A percentile compares a stretch with the other conserved stretches of the same genome.
These are phyloP conservation scores for Tremella yokohamensis DNA, from an alignment of 768 basidiomycete species.

Conservation along the genomic window DNA sequence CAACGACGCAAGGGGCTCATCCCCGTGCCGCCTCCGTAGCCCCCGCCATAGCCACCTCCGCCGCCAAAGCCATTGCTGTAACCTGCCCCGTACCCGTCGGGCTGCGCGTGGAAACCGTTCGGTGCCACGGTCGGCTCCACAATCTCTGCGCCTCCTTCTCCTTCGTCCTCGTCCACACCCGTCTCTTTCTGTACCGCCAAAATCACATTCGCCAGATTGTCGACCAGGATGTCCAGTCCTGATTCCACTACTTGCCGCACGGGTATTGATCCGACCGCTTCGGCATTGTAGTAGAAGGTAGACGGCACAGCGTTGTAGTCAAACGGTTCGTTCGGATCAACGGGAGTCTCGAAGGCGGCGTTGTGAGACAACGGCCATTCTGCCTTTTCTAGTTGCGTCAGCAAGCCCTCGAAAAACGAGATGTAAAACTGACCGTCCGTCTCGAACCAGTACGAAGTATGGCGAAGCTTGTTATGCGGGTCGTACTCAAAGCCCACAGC, in stretches of 20 bases:
- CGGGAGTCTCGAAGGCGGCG: slow-evolving; percentile 71
- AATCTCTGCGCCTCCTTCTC: slow-evolving; percentile 19
- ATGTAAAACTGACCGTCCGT: slow-evolving; percentile 41
- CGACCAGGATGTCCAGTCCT: slow-evolving; percentile 39
- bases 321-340: slow-evolving; percentile 72
- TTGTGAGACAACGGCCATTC: slow-evolving; percentile 94
- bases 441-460: slow-evolving; percentile 94
- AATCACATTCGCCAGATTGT: slow-evolving; percentile 62
- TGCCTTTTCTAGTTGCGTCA: slow-evolving; percentile 53
- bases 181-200: slow-evolving; percentile 54
- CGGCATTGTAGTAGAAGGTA: slow-evolving; percentile 90
- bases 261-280: slow-evolving; percentile 69
- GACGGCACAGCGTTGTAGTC: slow-evolving; percentile 82
- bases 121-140: slow-evolving; percentile 30
- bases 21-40: slow-evolving; percentile 20
- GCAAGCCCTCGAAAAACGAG: neutral
- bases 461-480: slow-evolving; percentile 92
- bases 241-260: slow-evolving; percentile 44
- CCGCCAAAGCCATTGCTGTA: slow-evolving; percentile 8
- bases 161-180: slow-evolving; percentile 40
- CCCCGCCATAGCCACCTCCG: slow-evolving; percentile 9
- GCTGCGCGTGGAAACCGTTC: slow-evolving; percentile 5
- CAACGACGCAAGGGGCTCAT: slow-evolving; percentile 45
- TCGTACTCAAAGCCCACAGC: slow-evolving; percentile 97
- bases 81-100: slow-evolving; percentile 15